These are phyloP conservation scores for Fonsecaea pugnacius DNA, from an alignment of 2,329 filamentous ascomycete genomes.

Conservation along the genomic window DNA sequence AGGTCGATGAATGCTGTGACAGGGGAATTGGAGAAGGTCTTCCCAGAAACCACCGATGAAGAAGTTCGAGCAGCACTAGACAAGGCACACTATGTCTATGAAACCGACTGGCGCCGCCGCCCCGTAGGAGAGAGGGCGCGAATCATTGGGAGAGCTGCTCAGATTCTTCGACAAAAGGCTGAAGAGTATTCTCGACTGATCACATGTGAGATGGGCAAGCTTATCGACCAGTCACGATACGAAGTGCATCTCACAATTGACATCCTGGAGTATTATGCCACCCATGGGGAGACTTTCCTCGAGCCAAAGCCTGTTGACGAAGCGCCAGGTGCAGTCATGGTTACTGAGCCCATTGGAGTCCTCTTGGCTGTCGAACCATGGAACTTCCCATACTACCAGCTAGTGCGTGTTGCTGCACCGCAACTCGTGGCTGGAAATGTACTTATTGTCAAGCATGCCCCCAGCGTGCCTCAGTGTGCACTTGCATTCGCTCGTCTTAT, in stretches of 20 bases:
- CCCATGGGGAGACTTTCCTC: constrained; percentile 5
- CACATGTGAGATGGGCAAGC: constrained; percentile 10
- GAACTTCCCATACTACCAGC: constrained; percentile 8
- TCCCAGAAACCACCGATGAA: constrained; percentile 5
- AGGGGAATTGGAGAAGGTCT: constrained; percentile 2
- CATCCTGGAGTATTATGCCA: constrained; percentile 10
- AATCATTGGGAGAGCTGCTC: background rate
- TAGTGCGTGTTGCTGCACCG: constrained; percentile 2
- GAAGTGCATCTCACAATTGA: constrained; percentile 4
- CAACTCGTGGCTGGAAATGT: constrained; percentile 11
- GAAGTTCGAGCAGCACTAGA: constrained; percentile 1
- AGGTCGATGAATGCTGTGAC: constrained; percentile 2
- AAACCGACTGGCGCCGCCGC: constrained; percentile 3
- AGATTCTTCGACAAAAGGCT: background rate
- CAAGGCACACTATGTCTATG: constrained; percentile 5
- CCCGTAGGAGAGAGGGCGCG: background rate
- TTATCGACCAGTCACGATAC: constrained; percentile 5
- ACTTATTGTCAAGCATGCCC: constrained; percentile 7
- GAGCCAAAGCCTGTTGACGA: background rate
- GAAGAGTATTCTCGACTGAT: constrained; percentile 6
- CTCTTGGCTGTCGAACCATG: constrained; percentile 6
- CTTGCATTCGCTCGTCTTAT: background rate
- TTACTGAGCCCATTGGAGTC: constrained; percentile 8
- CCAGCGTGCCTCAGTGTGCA: constrained; percentile 8
- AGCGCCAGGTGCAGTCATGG: background rate